phyloP scores from a whole-genome alignment of 805 yeast species.

The Grigorovia transvaalensis region DNA sequence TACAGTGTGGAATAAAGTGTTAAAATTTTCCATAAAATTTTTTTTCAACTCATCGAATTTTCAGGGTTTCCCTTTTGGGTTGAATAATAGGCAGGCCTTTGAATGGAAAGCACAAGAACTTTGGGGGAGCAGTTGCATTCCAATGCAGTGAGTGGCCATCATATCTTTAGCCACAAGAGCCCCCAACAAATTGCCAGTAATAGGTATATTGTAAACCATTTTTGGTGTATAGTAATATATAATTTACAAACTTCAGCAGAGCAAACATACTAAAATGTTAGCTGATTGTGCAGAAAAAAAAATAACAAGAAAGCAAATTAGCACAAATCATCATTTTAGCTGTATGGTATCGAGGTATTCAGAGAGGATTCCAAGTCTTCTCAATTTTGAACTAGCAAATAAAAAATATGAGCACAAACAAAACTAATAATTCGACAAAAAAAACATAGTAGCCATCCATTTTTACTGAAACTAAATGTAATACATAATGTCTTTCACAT shows the following conservation, averaged over 20 bases:
- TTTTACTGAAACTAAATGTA: slow-evolving; percentile 7
- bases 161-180: no score
- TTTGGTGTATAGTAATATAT: neutral
- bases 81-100: neutral
- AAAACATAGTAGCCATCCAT: no score
- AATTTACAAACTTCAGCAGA: neutral
- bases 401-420: no score
- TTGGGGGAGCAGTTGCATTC: neutral
- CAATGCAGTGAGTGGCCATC: no score
- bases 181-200: neutral
- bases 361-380: no score
- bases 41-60: neutral
- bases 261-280: no score
- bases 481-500: slow-evolving; percentile 13
- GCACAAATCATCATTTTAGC: no score
- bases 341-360: no score
- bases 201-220: no score
- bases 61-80: neutral
- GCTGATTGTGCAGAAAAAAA: neutral
- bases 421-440: no score
- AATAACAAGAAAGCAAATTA: no score
- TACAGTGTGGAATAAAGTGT: neutral
- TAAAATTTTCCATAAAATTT: neutral
- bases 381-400: no score
- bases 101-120: neutral